Conservation (phyloP, 495 filamentous ascomycete genomes). For the Viridothelium virens region DNA sequence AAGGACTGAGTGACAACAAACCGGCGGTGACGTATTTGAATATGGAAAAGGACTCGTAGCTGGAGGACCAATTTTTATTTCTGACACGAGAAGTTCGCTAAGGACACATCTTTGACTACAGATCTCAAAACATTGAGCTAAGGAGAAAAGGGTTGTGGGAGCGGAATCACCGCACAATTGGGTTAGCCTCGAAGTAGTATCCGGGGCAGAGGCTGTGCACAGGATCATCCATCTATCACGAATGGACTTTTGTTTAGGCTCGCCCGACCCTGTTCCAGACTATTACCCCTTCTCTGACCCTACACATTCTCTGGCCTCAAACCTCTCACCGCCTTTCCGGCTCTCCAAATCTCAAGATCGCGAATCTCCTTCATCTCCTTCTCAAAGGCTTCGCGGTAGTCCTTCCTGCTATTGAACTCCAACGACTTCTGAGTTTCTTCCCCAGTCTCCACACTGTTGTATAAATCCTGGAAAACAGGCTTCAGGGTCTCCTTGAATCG, state of each 20-base stretch:
- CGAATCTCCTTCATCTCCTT: slow-evolving; percentile 94
- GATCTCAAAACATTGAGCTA: no score
- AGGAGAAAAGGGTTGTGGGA: no score
- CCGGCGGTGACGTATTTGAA: no score
- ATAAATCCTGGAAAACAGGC: slow-evolving; percentile 95
- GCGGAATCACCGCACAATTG: no score
- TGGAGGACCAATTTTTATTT: no score
- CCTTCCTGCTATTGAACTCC: slow-evolving; percentile 86
- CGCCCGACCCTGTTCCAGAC: background rate
- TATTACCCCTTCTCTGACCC: background rate
- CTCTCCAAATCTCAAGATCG: slow-evolving; percentile 95
- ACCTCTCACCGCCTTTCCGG: slow-evolving; percentile 86
- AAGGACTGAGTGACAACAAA: no score
- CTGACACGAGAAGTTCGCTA: background rate
- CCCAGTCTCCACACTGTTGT: slow-evolving; percentile 81
- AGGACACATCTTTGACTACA: background rate
- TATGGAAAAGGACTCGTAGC: no score
- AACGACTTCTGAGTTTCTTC: slow-evolving; percentile 87
- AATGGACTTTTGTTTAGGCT: background rate
- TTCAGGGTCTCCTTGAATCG: slow-evolving; percentile 93
- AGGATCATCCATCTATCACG: background rate
- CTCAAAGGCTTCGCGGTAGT: slow-evolving; percentile 95
- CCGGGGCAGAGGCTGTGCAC: no score
- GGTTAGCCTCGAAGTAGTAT: no score
- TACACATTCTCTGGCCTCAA: slow-evolving; percentile 28